Evolutionary conservation across 2,329 filamentous ascomycete genomes (phyloP), one percentile per base, ranked within the genome.

Genomic region (Blastomyces parvus): DNA sequence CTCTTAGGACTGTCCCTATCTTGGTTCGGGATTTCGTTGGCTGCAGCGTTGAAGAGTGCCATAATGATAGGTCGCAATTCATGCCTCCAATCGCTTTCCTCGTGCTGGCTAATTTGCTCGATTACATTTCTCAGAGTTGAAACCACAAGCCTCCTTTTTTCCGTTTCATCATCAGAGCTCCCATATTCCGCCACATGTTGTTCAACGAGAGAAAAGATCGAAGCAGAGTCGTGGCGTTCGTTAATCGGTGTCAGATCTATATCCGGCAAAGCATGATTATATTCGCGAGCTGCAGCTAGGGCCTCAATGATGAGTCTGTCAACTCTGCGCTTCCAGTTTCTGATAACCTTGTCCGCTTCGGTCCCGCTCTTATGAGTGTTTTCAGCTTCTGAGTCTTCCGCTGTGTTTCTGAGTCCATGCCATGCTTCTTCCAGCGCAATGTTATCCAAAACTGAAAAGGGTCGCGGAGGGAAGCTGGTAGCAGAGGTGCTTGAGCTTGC

Each of bases 391-490:
- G 48, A 48, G n/a, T 56, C 63, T 27, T 65, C 63, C 59, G 50
- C 42, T 36, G 50, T 59, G 6, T 63, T 64, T 30, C 75, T 70
- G 19, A 94, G 79, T 19, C 80, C 77, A 53, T 87, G 76, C 90
- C 92, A 96, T 44, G 90, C 85, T 66, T 86, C 84, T 72, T 96
- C 90, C 14, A 96, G 80, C 1, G 88, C 86, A 67, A 87, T 85
- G 68, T 93, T 95, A 76, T 96, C 91, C 64, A 85, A 86, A 4
- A 81, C 81, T 0, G 89, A 88, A 74, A 96, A 96, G 0, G 91
- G 90, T 53, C 89, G 85, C 9, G 91, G 84, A 57, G 86, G 83
- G 44, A 83, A 81, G 69, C 83, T 86, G 42, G 81, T 75, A 62
- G 81, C 74, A 63, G 79, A 82, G 17, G 81, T 72, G 60, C 72